These are phyloP conservation scores for Termitomyces sp. DNA, from an alignment of 768 basidiomycete species.

Conservation along the genomic window DNA sequence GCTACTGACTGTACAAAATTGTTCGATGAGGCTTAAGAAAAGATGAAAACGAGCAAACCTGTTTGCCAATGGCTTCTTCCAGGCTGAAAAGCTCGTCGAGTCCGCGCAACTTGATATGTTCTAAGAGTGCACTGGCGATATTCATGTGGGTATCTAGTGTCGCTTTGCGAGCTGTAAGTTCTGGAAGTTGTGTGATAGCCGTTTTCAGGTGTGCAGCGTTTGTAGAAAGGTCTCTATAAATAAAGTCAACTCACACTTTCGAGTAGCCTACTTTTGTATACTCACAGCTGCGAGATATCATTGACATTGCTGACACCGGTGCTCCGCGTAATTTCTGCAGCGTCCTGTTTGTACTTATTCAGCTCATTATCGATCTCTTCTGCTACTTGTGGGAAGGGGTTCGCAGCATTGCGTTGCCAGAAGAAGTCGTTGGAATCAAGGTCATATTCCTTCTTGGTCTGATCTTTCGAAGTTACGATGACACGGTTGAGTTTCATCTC, in stretches of 20 bases:
- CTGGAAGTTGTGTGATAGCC: slow-evolving; percentile 94
- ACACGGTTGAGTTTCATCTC: slow-evolving; percentile 97
- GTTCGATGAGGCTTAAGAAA: neutral
- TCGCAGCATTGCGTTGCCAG: slow-evolving; percentile 94
- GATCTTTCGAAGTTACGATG: slow-evolving; percentile 63
- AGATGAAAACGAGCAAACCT: slow-evolving; percentile 37
- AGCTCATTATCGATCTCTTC: slow-evolving; percentile 94
- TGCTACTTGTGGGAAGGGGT: slow-evolving; percentile 97
- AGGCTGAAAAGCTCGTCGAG: slow-evolving; percentile 97
- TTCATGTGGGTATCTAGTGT: slow-evolving; percentile 99
- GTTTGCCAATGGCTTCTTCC: slow-evolving; percentile 87
- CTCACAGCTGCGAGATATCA: slow-evolving; percentile 91
- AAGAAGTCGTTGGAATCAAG: slow-evolving; percentile 98
- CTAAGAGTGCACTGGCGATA: slow-evolving; percentile 90
- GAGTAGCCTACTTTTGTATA: slow-evolving; percentile 1
- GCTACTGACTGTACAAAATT: slow-evolving; percentile 51
- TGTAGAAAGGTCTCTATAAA: slow-evolving; percentile 72
- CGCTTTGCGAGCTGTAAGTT: slow-evolving; percentile 93
- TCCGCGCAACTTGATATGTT: slow-evolving; percentile 91
- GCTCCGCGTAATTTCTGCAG: slow-evolving; percentile 92
- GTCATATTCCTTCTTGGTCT: slow-evolving; percentile 82
- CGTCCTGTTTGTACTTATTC: slow-evolving; percentile 91
- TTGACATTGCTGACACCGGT: slow-evolving; percentile 95
- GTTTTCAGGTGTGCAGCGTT: slow-evolving; percentile 95
- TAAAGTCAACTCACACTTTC: neutral